Evolutionary conservation across 345 rosid genomes (phyloP).

Genomic region (Citrus medica): DNA sequence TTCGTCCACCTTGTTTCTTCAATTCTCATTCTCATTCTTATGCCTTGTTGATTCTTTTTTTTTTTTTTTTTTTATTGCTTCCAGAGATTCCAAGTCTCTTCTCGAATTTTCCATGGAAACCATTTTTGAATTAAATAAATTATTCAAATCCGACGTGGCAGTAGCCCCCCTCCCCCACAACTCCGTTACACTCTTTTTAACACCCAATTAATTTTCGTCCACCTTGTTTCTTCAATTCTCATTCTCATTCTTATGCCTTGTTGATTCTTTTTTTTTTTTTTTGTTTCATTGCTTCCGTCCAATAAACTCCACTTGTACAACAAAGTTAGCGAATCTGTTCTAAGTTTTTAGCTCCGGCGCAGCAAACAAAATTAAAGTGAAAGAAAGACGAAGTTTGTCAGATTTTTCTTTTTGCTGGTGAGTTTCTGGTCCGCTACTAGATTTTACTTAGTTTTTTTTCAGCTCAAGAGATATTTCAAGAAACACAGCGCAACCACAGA

Average conservation of each 20-base stretch:
- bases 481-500: no score
- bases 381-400: not conserved
- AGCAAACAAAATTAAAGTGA: not conserved
- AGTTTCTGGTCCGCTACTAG: not conserved
- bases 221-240: not conserved
- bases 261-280: no score
- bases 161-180: not conserved
- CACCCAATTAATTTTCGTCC: no score
- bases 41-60: not conserved
- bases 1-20: no score
- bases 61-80: no score
- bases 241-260: not conserved
- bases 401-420: not conserved
- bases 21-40: not conserved
- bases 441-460: not conserved
- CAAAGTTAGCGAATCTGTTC: not conserved
- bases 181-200: not conserved
- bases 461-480: no score
- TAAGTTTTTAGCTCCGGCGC: not conserved
- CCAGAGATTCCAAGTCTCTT: constrained; percentile 30
- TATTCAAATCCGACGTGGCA: constrained; percentile 40
- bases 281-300: no score
- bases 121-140: not conserved
- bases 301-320: not conserved
- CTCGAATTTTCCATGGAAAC: constrained; percentile 42